Evolutionary conservation across 164 flowering plant genomes (phyloP), one percentile per base, ranked within the genome.

Genomic region (Berberis vulgaris): DNA sequence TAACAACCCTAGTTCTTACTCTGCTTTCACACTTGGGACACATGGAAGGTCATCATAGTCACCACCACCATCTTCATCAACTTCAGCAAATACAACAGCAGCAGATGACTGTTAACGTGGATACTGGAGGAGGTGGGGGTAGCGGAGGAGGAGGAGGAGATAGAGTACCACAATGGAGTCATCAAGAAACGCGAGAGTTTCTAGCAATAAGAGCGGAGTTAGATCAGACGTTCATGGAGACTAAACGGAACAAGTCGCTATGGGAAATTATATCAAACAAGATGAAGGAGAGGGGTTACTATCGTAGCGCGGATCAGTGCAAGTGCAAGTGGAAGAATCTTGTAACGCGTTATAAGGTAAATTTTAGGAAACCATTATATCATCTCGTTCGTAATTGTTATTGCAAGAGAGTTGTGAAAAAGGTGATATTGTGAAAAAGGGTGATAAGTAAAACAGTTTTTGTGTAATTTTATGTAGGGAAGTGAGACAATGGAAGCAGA

Each of bases 301-400:
- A 63, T 77, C 88, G 97, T 6, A 91, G 94, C 78, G 66, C 97
- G 0, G 97, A 88, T 40, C 97, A 91, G 94, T 91, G 97, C 82
- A 91, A 91, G 81, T 91, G 91, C 84, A 91, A 91, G 77, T 91
- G 97, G 97, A 91, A 88, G 62, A 88, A 88, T 71, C 87, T 91
- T 38, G 90, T 87, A 60, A 88, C 96, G 4, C 81, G 97, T 6
- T 87, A 81, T 46, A 91, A 88, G 94, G 96, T 86, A 43, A 7
- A 10, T 6, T 41, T 39, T 9, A 13, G 26, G 26, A 26, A 26
- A 26, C 26, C 26, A 26, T 26, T 26, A 26, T 26, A 26, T 26
- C 26, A 26, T 26, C 26, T 26, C 26, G 26, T 26, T 26, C 26
- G 26, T 26, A 26, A 26, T 26, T 26, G 26, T 26, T 26, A 26